These are phyloP conservation scores for Nectriaceae sp. DNA, from an alignment of 2,329 filamentous ascomycete species.

Conservation along the genomic window DNA sequence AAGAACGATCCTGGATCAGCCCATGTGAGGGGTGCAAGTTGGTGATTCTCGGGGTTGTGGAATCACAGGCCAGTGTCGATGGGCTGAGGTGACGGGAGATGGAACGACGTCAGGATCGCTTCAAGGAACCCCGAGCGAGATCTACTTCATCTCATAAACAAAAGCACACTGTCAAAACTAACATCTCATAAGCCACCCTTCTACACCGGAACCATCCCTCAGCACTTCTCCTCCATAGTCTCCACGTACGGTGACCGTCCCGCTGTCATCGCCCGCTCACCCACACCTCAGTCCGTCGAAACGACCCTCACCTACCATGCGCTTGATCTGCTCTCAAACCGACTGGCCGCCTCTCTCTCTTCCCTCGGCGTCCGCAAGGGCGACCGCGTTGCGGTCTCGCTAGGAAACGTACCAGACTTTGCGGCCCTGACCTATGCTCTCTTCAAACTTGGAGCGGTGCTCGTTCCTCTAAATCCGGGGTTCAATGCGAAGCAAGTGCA, in stretches of 20 bases:
- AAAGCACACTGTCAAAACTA: neutral
- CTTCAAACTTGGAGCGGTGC: slow-evolving; percentile 90
- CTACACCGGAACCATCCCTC: slow-evolving; percentile 67
- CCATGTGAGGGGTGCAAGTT: no score
- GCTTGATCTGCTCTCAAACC: slow-evolving; percentile 76
- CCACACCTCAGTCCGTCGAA: slow-evolving; percentile 53
- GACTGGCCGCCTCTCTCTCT: slow-evolving; percentile 69
- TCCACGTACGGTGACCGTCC: slow-evolving; percentile 63
- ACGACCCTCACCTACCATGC: slow-evolving; percentile 70
- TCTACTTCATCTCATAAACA: no score
- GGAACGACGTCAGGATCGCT: no score
- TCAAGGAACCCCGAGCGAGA: no score
- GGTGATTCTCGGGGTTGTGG: no score
- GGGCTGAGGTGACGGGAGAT: no score
- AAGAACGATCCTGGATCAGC: no score
- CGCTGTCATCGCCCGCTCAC: slow-evolving; percentile 56
- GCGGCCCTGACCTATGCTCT: slow-evolving; percentile 84
- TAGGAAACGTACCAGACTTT: slow-evolving; percentile 85
- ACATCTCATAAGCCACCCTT: slow-evolving; percentile 60
- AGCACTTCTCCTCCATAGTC: slow-evolving; percentile 71
- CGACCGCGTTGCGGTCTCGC: slow-evolving; percentile 79
- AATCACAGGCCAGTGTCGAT: no score
- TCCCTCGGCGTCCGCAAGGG: slow-evolving; percentile 76
- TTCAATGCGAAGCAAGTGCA: slow-evolving; percentile 81
- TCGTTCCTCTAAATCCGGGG: slow-evolving; percentile 90